Evolutionary conservation across 805 yeast species (phyloP).

Genomic region (Phaffomyces thermotolerans): DNA sequence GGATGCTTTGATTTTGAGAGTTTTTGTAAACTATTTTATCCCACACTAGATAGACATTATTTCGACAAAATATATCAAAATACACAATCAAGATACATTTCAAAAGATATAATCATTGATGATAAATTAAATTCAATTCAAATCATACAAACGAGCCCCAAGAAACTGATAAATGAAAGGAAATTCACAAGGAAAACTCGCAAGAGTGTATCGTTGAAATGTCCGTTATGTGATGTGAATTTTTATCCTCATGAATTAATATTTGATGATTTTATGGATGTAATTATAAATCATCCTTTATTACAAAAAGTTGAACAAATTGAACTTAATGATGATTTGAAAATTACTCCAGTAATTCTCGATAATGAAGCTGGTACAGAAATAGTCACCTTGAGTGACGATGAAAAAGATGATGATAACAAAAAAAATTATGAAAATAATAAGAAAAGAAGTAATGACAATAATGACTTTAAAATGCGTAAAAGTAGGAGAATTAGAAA

Average conservation of each 20-base stretch:
- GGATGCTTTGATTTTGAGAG: slow-evolving; percentile 5
- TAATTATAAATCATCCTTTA: slow-evolving; percentile 3
- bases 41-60: neutral
- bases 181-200: neutral
- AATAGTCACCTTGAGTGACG: slow-evolving; percentile 1
- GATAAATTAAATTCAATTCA: too few relatives aligned
- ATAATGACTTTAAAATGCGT: neutral
- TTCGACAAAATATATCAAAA: slow-evolving; percentile 1
- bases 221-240: slow-evolving; percentile 3
- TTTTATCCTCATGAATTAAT: slow-evolving; percentile 1
- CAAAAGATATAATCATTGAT: neutral
- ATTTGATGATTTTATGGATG: slow-evolving; percentile 7
- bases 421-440: neutral
- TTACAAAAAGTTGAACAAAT: neutral
- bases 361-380: neutral
- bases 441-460: neutral
- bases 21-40: neutral
- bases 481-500: neutral
- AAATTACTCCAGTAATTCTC: neutral
- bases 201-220: neutral
- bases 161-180: neutral
- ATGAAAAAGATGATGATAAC: neutral
- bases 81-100: neutral
- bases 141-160: too few relatives aligned
- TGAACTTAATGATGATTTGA: slow-evolving; percentile 1